phyloP scores from a whole-genome alignment of 2,329 filamentous ascomycete genomes.

The Cylindrodendrum hubeiense region DNA sequence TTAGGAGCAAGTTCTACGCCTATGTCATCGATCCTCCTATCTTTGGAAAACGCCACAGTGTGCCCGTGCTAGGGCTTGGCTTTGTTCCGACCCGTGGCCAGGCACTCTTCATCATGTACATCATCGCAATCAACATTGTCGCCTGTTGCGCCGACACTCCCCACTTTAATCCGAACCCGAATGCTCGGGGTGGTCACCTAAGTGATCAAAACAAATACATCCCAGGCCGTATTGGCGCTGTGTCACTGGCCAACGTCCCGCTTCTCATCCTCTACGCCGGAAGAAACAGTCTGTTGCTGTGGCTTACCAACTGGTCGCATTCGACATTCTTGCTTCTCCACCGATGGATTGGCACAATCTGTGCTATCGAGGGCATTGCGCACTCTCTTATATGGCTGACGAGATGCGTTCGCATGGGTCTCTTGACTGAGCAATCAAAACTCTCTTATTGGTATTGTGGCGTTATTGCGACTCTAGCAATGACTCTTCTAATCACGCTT shows the following conservation, averaged over 20 bases:
- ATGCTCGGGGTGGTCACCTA: constrained; percentile 40
- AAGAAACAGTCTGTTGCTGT: constrained; percentile 60
- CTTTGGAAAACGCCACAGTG: constrained; percentile 32
- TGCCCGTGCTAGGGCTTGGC: constrained; percentile 29
- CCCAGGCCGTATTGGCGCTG: constrained; percentile 45
- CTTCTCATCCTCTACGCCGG: constrained; percentile 56
- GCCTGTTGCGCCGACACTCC: constrained; percentile 42
- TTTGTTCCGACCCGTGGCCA: constrained; percentile 55
- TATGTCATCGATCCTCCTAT: constrained; percentile 37
- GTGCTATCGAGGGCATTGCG: constrained; percentile 56
- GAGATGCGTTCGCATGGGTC: constrained; percentile 44
- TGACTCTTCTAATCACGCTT: constrained; percentile 43
- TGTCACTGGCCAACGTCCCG: constrained; percentile 54
- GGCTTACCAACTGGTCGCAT: constrained; percentile 61
- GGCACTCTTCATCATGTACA: constrained; percentile 53
- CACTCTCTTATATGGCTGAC: constrained; percentile 57
- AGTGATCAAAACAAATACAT: background rate
- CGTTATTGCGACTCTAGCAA: constrained; percentile 49
- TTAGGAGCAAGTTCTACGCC: constrained; percentile 26
- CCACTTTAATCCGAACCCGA: constrained; percentile 38
- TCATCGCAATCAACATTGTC: constrained; percentile 53
- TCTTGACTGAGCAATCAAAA: constrained; percentile 42
- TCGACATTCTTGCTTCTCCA: constrained; percentile 61
- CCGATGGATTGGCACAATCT: constrained; percentile 59
- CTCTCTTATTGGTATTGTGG: constrained; percentile 57